Evolutionary conservation across 139 green algal species (phyloP).

Genomic region (Diplosphaera chodatii): DNA sequence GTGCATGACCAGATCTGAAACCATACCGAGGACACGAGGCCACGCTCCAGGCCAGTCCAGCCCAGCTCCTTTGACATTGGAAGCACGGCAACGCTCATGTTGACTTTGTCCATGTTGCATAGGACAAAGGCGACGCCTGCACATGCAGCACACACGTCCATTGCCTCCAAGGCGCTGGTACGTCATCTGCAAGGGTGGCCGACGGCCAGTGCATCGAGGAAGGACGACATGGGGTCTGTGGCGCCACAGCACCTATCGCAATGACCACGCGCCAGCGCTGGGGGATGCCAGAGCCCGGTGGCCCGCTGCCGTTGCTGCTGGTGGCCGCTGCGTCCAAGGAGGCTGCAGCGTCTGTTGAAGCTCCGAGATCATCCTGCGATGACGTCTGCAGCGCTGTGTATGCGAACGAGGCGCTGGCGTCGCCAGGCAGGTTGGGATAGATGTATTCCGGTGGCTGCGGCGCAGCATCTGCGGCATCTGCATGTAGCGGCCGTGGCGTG

Average conservation of each 20-base stretch:
- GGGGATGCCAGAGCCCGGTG: slow-evolving; percentile 9
- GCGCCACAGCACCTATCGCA: slow-evolving; percentile 27
- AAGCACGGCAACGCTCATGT: slow-evolving; percentile 98
- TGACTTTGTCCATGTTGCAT: slow-evolving; percentile 99
- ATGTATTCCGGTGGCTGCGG: not conserved
- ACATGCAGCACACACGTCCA: too few relatives aligned
- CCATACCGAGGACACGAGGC: slow-evolving; percentile 79
- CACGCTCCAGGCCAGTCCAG: slow-evolving; percentile 80
- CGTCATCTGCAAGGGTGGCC: too few relatives aligned
- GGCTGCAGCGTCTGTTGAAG: not conserved
- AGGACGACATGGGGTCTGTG: too few relatives aligned
- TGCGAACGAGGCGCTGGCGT: slow-evolving; percentile 29
- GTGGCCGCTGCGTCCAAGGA: slow-evolving; percentile 1
- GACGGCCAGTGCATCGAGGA: too few relatives aligned
- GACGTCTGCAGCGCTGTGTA: slow-evolving; percentile 23
- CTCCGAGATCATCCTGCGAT: slow-evolving; percentile 14
- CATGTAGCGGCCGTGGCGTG: too few relatives aligned
- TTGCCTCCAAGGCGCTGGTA: too few relatives aligned
- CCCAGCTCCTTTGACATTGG: slow-evolving; percentile 93
- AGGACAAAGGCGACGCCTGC: slow-evolving; percentile 73
- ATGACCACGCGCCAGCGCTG: slow-evolving; percentile 53
- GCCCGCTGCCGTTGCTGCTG: not conserved
- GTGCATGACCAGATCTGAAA: not conserved
- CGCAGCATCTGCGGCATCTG: too few relatives aligned
- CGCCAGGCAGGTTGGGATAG: slow-evolving; percentile 17